Conservation (phyloP, 148 eudicot genomes). For the Pouteria glomerata region DNA sequence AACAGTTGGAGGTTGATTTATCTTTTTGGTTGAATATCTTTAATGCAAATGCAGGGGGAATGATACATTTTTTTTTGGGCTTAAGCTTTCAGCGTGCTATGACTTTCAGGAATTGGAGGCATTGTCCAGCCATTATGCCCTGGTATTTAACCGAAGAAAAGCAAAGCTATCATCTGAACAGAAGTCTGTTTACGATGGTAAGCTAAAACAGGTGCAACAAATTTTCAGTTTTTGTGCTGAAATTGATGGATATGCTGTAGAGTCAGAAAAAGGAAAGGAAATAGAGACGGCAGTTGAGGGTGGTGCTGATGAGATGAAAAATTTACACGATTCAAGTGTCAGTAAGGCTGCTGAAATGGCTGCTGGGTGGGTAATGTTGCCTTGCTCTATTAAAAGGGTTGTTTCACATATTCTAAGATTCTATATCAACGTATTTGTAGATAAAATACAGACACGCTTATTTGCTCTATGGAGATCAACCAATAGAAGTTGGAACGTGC, state of each 20-base stretch:
- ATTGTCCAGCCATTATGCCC: slow-evolving; percentile 77
- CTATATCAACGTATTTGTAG: background rate
- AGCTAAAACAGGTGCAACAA: slow-evolving; percentile 81
- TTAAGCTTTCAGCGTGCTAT: slow-evolving; percentile 1
- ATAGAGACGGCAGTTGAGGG: slow-evolving; percentile 52
- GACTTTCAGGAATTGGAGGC: slow-evolving; percentile 78
- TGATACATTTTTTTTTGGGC: background rate
- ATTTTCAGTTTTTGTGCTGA: slow-evolving; percentile 66
- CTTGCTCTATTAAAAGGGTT: background rate
- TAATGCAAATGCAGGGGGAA: background rate
- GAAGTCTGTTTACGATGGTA: slow-evolving; percentile 69
- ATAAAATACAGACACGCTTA: background rate
- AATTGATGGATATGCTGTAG: slow-evolving; percentile 39
- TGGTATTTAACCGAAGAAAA: slow-evolving; percentile 80
- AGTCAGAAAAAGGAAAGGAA: slow-evolving; percentile 76
- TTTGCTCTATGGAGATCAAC: background rate
- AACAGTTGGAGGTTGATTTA: slow-evolving; percentile 69
- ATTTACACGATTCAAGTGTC: slow-evolving; percentile 73
- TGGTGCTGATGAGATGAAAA: slow-evolving; percentile 61
- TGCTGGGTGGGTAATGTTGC: slow-evolving; percentile 85
- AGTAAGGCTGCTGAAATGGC: slow-evolving; percentile 97
- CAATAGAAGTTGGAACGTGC: background rate
- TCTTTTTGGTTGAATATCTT: background rate
- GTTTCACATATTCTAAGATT: background rate
- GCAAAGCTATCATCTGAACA: slow-evolving; percentile 71